These are phyloP conservation scores for Canavalia gladiata DNA, from an alignment of 306 rosid genomes.

Conservation along the genomic window DNA sequence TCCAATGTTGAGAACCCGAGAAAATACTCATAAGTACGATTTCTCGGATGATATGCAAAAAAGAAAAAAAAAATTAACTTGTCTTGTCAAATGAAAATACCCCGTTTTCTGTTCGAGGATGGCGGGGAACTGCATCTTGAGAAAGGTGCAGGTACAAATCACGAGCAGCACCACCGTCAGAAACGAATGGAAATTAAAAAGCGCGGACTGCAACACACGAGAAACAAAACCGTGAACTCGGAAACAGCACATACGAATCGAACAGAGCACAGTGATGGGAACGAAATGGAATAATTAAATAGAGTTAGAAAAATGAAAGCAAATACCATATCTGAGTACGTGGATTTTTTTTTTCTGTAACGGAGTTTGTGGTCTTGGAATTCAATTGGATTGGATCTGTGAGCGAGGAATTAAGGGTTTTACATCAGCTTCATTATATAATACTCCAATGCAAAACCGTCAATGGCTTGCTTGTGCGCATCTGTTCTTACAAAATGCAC, in stretches of 20 bases:
- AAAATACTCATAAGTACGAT: too few species aligned
- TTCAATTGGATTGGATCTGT: conserved; percentile 47
- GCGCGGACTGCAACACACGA: conserved; percentile 69
- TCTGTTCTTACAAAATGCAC: not conserved
- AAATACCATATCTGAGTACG: conserved; percentile 52
- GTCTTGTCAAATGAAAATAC: conserved; percentile 37
- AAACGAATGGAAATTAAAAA: conserved; percentile 86
- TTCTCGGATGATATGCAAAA: not conserved
- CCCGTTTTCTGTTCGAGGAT: conserved; percentile 81
- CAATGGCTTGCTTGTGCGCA: not conserved
- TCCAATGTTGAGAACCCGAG: not conserved
- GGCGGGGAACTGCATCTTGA: conserved; percentile 88
- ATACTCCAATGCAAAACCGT: not conserved
- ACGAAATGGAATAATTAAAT: not conserved
- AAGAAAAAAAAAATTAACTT: not conserved
- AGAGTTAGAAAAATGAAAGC: conserved; percentile 3
- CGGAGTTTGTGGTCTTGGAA: conserved; percentile 1
- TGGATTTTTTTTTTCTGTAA: not conserved
- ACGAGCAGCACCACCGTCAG: conserved; percentile 80
- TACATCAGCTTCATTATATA: not conserved
- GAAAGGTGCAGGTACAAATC: conserved; percentile 81
- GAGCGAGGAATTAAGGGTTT: not conserved
- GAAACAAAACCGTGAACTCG: not conserved
- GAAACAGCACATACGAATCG: not conserved
- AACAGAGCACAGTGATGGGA: not conserved